A percentile compares a stretch with the other conserved stretches of the same genome.
phyloP scores from a whole-genome alignment of 2,329 filamentous ascomycete species.

The Penicillium sp. region DNA sequence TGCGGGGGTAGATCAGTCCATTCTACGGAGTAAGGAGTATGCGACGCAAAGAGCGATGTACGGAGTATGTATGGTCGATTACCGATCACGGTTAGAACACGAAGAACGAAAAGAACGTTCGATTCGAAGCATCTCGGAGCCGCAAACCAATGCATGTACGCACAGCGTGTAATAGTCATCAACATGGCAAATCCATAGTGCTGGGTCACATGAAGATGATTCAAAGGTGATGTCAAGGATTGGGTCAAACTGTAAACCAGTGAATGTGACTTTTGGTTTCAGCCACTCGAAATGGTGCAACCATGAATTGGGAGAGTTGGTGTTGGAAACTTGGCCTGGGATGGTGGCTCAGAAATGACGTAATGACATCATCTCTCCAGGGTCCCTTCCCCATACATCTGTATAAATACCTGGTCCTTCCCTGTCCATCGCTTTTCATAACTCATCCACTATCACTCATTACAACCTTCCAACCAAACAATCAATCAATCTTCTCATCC shows the following conservation, averaged over 20 bases:
- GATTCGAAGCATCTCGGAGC: background rate
- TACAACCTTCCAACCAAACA: background rate
- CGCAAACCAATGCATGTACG: background rate
- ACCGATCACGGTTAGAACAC: too few species aligned
- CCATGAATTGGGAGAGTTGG: background rate
- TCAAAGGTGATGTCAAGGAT: background rate
- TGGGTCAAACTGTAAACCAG: background rate
- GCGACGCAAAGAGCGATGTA: too few species aligned
- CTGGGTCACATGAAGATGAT: background rate
- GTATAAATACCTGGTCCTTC: slow-evolving; percentile 2
- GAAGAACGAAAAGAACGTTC: background rate
- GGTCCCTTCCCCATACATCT: background rate
- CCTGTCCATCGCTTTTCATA: background rate
- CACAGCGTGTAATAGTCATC: background rate
- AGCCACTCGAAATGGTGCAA: background rate
- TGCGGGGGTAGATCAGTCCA: background rate
- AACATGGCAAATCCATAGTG: background rate
- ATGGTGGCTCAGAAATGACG: background rate
- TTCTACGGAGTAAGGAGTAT: too few species aligned
- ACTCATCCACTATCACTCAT: background rate
- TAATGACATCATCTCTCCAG: slow-evolving; percentile 2
- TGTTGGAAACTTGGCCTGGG: background rate
- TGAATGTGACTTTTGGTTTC: background rate
- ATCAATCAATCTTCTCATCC: background rate
- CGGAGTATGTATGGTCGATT: background rate